Evolutionary conservation across 352 stramenopile species (phyloP), one percentile per base, ranked within the genome.

Genomic region (Pythium monospermum): DNA sequence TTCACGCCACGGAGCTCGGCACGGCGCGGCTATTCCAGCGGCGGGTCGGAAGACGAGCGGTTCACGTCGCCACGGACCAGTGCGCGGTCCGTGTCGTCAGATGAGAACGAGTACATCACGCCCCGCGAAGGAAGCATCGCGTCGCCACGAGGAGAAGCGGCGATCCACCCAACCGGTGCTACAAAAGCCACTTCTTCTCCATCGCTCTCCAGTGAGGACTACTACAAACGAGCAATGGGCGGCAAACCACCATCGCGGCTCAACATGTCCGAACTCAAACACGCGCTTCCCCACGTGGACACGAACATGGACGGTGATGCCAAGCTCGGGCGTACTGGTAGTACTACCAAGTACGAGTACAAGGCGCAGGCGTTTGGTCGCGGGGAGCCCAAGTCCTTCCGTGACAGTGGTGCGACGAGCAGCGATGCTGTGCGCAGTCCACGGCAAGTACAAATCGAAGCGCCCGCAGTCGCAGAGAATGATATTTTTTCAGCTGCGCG

Each of bases 401-500:
- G 39, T 18, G 39, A 64, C 15, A 19, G 12, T 21, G 18, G 6
- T 8, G 25, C 36, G 33, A 45, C 30, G 30, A 58, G n/a, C 15
- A 19, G 36, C 7, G 45, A 53, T 33, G 43, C 43, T 51, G 40
- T 36, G 12, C 61, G 32, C 48, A 66, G 30, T 21, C 37, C 33
- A 44, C 62, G 27, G 36, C 30, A 12, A 5, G 48, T 49, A 22
- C 16, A 26, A 1, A 56, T 53, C 6, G 42, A 65, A 22, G 56
- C 64, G 2, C 59, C 66, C 1, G 28, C 43, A 3, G 52, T 60
- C 1, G 59, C 69, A 0, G 73, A 86, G 39, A 85, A 85, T 60
- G 85, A 96, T 55, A 71, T 95, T 21, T 96, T 96, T 59, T 95
- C 82, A 16, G 80, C 86, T 8, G 68, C 82, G 7, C 61, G 83